Conservation (phyloP, 345 rosid genomes). For the Rubroshorea leprosula region DNA sequence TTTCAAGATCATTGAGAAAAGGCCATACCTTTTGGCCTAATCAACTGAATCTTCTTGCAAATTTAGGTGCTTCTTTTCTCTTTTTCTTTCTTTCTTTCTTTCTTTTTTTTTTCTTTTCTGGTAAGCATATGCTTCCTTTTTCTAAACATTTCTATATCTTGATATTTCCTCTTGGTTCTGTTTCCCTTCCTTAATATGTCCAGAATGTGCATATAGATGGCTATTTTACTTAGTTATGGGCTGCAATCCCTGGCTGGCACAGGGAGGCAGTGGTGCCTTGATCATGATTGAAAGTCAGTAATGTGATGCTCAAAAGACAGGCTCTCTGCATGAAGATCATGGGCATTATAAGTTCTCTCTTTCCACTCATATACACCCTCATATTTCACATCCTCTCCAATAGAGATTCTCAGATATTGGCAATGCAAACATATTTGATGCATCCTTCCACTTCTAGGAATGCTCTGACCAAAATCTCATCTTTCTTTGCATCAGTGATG, state of each 20-base stretch:
- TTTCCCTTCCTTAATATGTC: background rate
- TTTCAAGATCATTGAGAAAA: background rate
- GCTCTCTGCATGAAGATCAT: conserved; percentile 84
- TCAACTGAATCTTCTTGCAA: background rate
- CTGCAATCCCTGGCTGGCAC: conserved; percentile 36
- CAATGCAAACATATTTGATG: conserved; percentile 94
- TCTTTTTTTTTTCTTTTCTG: too few relatives aligned
- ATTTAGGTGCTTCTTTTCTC: background rate
- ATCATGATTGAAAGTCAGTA: conserved; percentile 39
- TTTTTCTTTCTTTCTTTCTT: too few relatives aligned
- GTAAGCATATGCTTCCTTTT: too few relatives aligned
- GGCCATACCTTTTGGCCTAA: background rate
- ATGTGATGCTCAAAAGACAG: conserved; percentile 70
- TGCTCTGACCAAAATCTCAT: conserved; percentile 68
- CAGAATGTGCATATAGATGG: background rate
- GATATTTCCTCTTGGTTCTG: background rate
- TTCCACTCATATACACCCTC: conserved; percentile 77
- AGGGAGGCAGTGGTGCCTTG: conserved; percentile 59
- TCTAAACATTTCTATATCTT: background rate
- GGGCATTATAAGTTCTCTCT: conserved; percentile 49
- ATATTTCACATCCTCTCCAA: conserved; percentile 82
- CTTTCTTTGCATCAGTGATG: conserved; percentile 34
- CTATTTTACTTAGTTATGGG: conserved; percentile 11
- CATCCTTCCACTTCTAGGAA: conserved; percentile 79
- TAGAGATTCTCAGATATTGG: conserved; percentile 75